phyloP scores from a whole-genome alignment of 257 asterid species.

The Mitragyna speciosa region DNA sequence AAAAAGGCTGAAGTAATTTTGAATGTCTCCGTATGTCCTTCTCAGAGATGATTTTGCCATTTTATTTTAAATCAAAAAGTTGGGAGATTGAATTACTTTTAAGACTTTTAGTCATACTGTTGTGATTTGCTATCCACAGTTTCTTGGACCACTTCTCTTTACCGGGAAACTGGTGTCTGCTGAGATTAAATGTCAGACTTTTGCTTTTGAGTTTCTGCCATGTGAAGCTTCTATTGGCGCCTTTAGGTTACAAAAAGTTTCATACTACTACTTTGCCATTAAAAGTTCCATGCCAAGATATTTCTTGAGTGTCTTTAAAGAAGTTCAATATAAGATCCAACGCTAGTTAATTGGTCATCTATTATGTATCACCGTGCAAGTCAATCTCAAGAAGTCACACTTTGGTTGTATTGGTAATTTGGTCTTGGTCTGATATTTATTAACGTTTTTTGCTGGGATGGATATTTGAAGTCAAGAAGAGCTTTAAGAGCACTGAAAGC shows the following conservation, averaged over 20 bases:
- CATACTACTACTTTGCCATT: not conserved
- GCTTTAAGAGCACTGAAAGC: conserved; percentile 86
- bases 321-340: not conserved
- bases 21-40: conserved; percentile 5
- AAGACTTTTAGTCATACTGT: not conserved
- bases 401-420: not conserved
- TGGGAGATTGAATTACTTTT: not conserved
- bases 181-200: conserved; percentile 41
- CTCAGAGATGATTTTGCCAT: conserved; percentile 20
- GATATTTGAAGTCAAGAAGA: conserved; percentile 56
- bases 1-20: not conserved
- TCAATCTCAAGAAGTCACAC: not conserved
- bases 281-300: not conserved
- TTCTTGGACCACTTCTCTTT: conserved; percentile 32
- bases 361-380: not conserved
- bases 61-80: conserved; percentile 25
- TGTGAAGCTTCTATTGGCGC: conserved; percentile 37
- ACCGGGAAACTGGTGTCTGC: conserved; percentile 14
- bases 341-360: not conserved
- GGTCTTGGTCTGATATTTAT: not conserved
- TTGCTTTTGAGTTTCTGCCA: not conserved
- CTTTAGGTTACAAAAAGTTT: conserved; percentile 26
- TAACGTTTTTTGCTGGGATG: not conserved
- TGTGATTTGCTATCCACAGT: conserved; percentile 6
- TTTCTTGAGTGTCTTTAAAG: not conserved